Base-by-base conservation (phyloP, 2,329 filamentous ascomycete genomes). In the Pezizomycotina sp. region DNA sequence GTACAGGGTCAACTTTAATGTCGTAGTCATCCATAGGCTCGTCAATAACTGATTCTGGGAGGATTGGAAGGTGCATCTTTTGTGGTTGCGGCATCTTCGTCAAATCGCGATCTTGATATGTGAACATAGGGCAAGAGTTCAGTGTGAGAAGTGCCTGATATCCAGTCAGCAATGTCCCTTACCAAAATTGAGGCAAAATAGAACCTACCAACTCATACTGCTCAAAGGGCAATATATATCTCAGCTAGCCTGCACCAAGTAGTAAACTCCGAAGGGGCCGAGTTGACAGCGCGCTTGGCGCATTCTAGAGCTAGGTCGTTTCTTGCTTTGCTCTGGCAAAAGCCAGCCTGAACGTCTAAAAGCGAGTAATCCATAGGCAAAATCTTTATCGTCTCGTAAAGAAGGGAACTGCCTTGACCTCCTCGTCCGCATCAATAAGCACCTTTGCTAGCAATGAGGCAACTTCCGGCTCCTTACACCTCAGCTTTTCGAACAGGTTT, bases 81-180 rank as follows among this genome's bases (percentile, higher is more conserved):
- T 78, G 77, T 0, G 89, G 84, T 53, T 92, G 83, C 1, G 89
- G 89, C 77, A 95, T 86, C 42, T 89, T 62, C 3, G 89, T 89
- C 4, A 83, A 77, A 56, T 98, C 89, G 58, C 93, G 95, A 59
- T 98, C 89, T 58, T 95, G 89, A 58, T 98, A 95, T 5, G 89
- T 98, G 58, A 98, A 98, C 89, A 98, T 98, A 6, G 89, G 89
- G 57, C 89, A 98, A 12, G 89, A 98, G 60, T 98, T 98, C 34
- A 98, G 67, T 3, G 89, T 95, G 4, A 92, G 74, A 15, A 98
- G 68, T 1, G 89, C 89, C 49, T 95, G 30, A 13, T 18, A 5
- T 21, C 9, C 7, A 24, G 16, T 39, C 15, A 16, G n/a, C 15
- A 15, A n/a, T 20, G 6, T 20, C 15, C 15, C 16, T 19, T 12